phyloP scores from a whole-genome alignment of 2,329 filamentous ascomycete species.

The Grosmannia penicillata region DNA sequence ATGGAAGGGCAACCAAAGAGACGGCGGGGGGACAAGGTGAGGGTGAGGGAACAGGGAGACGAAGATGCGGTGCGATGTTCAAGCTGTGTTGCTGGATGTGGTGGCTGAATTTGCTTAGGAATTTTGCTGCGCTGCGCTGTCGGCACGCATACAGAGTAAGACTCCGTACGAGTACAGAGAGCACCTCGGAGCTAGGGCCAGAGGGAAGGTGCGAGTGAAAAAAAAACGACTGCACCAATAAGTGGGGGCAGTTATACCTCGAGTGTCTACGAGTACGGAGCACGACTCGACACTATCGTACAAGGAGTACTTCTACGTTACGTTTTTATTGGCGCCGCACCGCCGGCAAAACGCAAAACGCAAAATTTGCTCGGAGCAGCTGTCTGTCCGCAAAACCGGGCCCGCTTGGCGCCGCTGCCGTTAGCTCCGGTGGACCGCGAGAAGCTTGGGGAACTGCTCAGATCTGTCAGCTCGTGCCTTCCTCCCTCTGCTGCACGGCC shows the following conservation, averaged over 20 bases:
- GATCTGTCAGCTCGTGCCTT: neutral
- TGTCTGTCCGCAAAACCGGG: neutral
- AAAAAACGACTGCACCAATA: too few species aligned
- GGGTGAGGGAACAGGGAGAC: neutral
- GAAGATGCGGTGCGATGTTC: neutral
- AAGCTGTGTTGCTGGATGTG: neutral
- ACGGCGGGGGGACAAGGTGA: neutral
- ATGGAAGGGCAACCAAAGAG: too few species aligned
- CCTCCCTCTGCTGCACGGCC: too few species aligned
- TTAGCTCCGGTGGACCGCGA: conserved; percentile 1
- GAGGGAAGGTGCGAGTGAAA: neutral
- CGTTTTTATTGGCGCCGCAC: too few species aligned
- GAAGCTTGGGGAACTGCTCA: neutral
- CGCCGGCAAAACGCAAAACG: too few species aligned
- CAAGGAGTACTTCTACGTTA: too few species aligned
- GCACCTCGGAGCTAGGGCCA: conserved; percentile 2
- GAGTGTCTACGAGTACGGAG: too few species aligned
- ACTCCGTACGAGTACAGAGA: too few species aligned
- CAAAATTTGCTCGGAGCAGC: too few species aligned
- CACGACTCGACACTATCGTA: too few species aligned
- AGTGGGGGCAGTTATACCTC: too few species aligned
- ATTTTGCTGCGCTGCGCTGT: conserved; percentile 5
- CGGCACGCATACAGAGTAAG: too few species aligned
- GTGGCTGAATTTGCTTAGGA: conserved; percentile 6
- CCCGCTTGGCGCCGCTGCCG: neutral